A percentile compares a stretch with the other conserved stretches of the same genome.
These are phyloP conservation scores for Tylopilus plumbeoviolaceoides DNA, from an alignment of 768 basidiomycete species.

Conservation along the genomic window DNA sequence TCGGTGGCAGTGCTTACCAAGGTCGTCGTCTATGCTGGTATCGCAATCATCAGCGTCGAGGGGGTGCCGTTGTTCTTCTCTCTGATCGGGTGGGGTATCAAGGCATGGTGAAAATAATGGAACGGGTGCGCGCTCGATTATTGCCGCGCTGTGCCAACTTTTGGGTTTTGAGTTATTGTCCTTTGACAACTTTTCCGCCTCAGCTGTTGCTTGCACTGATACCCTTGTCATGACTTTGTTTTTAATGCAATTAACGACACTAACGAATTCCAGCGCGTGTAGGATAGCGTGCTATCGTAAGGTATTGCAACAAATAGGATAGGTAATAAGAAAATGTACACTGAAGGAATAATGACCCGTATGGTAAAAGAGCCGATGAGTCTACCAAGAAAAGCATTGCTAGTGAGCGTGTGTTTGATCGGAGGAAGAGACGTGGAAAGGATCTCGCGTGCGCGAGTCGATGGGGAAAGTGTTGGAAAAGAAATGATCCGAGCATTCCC, in stretches of 20 bases:
- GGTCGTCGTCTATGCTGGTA: constrained; percentile 86
- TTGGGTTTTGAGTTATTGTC: neutral
- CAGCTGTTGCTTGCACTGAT: neutral
- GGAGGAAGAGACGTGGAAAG: neutral
- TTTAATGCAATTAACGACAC: neutral
- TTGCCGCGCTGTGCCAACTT: neutral
- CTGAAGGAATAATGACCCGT: too few relatives aligned
- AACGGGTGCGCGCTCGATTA: neutral
- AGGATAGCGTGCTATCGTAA: neutral
- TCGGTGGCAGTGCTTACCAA: constrained; percentile 71
- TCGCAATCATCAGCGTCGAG: constrained; percentile 64
- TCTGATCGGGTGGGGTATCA: constrained; percentile 63
- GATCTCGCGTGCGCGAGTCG: neutral
- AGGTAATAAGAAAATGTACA: too few relatives aligned
- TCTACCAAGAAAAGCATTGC: neutral
- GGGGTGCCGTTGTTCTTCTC: constrained; percentile 66
- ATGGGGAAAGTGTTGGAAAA: neutral
- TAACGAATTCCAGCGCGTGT: neutral
- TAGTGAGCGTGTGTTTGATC: neutral
- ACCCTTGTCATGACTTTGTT: neutral
- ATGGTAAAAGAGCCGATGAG: neutral
- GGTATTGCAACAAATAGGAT: too few relatives aligned
- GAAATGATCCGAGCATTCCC: neutral
- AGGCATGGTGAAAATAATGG: constrained; percentile 28
- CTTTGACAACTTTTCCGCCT: neutral